A percentile compares a stretch with the other conserved stretches of the same genome.
phyloP scores from a whole-genome alignment of 208 protist species.

The Crithidia mellificae region DNA sequence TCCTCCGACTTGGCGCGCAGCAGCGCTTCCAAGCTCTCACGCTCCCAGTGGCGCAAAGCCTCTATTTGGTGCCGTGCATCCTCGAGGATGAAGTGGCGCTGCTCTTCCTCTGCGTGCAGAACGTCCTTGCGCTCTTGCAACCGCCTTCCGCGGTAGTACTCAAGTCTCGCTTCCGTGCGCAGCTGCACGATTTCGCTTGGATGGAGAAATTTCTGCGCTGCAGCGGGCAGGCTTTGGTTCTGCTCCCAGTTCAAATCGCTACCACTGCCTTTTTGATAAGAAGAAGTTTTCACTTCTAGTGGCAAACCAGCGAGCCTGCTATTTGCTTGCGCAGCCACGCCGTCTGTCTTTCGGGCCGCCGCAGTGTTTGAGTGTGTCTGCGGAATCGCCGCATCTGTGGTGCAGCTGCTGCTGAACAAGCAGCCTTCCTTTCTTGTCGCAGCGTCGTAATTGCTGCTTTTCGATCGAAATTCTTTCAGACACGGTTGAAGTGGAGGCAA shows the following conservation, averaged over 20 bases:
- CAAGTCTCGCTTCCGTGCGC: constrained; percentile 16
- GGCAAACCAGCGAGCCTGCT: not conserved
- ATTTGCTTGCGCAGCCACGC: not conserved
- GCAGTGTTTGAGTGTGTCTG: not conserved
- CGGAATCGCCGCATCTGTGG: not conserved
- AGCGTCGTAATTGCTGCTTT: no score
- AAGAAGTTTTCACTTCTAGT: not conserved
- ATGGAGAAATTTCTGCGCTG: constrained; percentile 23
- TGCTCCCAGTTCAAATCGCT: not conserved
- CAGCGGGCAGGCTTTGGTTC: not conserved
- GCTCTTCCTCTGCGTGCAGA: constrained; percentile 13
- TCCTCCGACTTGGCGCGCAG: constrained; percentile 14
- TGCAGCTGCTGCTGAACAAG: not conserved
- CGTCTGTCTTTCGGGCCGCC: not conserved
- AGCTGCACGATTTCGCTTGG: constrained; percentile 17
- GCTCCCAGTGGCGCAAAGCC: constrained; percentile 7
- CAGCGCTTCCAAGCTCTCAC: not conserved
- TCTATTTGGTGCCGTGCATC: constrained; percentile 13
- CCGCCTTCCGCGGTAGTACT: constrained; percentile 11
- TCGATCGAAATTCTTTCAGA: not conserved
- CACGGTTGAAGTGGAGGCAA: not conserved
- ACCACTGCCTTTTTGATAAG: not conserved
- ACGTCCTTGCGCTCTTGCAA: constrained; percentile 23
- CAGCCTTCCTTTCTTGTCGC: not conserved
- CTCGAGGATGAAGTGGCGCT: constrained; percentile 11